These are phyloP conservation scores for Gleditsia sinensis DNA, from an alignment of 306 rosid species.

Conservation along the genomic window DNA sequence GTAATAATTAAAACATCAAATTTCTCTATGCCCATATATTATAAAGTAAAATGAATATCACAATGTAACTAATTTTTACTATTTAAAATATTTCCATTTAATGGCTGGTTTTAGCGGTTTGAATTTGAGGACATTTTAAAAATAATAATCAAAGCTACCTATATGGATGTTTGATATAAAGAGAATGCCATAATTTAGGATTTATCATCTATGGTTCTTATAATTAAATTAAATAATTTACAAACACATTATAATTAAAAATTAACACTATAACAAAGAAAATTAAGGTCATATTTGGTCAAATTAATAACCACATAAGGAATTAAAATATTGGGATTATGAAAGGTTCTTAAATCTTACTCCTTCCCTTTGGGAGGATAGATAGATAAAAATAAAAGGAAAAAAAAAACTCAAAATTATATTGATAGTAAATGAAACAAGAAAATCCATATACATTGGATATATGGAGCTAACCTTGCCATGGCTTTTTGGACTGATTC, in stretches of 20 bases:
- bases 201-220: background rate
- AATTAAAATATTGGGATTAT: constrained; percentile 35
- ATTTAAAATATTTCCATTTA: background rate
- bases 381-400: constrained; percentile 10
- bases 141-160: too few relatives aligned
- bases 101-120: background rate
- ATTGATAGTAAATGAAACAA: background rate
- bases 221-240: background rate
- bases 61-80: background rate
- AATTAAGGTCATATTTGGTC: too few relatives aligned
- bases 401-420: constrained; percentile 25
- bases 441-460: constrained; percentile 12
- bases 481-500: constrained; percentile 69
- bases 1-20: background rate
- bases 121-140: background rate
- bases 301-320: constrained; percentile 25
- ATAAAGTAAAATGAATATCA: background rate
- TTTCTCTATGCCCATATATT: background rate
- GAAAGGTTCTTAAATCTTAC: constrained; percentile 20
- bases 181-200: background rate
- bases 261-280: background rate
- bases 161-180: background rate
- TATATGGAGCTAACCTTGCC: constrained; percentile 64
- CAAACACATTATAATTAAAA: background rate
- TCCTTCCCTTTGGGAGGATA: constrained; percentile 65